Percentiles rank a stretch among this genome's conserved stretches.
Conservation (phyloP, 495 filamentous ascomycete species). For the Penicillium flavigenum region DNA sequence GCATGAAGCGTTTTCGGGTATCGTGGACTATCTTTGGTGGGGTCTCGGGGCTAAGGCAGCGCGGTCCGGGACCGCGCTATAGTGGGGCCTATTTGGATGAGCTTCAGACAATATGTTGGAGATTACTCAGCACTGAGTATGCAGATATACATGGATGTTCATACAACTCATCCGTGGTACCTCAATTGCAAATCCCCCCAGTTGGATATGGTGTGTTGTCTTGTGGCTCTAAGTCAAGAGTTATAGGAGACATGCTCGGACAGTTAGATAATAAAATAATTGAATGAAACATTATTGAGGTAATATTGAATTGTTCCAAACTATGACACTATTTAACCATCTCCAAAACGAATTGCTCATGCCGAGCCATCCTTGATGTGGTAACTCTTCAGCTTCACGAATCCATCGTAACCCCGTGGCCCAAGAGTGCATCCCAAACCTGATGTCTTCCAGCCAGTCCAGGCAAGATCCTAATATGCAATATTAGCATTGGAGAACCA, state of each 20-base stretch:
- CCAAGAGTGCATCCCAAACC: constrained; percentile 89
- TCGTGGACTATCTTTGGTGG: neutral
- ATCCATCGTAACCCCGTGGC: constrained; percentile 89
- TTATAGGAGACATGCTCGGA: neutral
- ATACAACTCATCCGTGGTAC: neutral
- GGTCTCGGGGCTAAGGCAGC: constrained; percentile 1
- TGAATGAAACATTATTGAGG: neutral
- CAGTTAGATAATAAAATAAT: neutral
- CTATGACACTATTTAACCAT: neutral
- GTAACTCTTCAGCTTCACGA: constrained; percentile 93
- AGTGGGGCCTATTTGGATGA: neutral
- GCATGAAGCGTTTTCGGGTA: neutral
- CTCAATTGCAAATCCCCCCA: neutral
- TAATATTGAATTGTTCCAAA: neutral
- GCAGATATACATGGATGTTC: neutral
- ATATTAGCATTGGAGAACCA: constrained; percentile 17
- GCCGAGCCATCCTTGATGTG: constrained; percentile 70
- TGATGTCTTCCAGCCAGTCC: constrained; percentile 97
- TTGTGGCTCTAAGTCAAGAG: neutral
- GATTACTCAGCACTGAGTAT: neutral
- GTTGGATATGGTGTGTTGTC: neutral
- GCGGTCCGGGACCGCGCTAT: constrained; percentile 8
- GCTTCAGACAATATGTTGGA: neutral
- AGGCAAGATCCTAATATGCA: constrained; percentile 77
- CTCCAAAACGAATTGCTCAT: neutral